These are phyloP conservation scores for Heracleum sosnowskyi DNA, from an alignment of 129 eudicot species.

Conservation along the genomic window DNA sequence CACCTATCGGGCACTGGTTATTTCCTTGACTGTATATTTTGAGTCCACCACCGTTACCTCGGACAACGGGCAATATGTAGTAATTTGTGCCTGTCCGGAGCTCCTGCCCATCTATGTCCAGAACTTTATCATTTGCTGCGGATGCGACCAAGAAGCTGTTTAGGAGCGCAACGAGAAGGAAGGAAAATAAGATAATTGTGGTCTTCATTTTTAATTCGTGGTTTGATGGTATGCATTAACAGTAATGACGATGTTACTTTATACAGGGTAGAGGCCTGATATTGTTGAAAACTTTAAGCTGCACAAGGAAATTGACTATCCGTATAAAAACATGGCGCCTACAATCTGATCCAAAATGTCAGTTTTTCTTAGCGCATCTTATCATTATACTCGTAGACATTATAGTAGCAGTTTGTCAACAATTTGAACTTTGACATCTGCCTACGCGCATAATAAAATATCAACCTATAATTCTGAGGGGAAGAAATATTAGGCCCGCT, in stretches of 20 bases:
- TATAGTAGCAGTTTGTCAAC: background rate
- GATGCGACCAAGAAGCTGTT: background rate
- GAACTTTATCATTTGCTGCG: constrained; percentile 1
- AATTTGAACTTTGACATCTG: too few relatives aligned
- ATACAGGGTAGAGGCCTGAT: background rate
- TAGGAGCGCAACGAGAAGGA: background rate
- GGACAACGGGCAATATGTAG: constrained; percentile 9
- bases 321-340: background rate
- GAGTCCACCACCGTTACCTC: constrained; percentile 13
- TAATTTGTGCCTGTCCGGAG: constrained; percentile 4
- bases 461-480: too few relatives aligned
- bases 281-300: too few relatives aligned
- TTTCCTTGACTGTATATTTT: background rate
- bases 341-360: background rate
- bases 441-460: too few relatives aligned
- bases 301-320: background rate
- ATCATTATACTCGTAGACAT: background rate
- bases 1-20: constrained; percentile 5
- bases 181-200: background rate
- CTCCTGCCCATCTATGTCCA: background rate
- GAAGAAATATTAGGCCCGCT: too few relatives aligned
- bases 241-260: too few relatives aligned
- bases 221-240: background rate
- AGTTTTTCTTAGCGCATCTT: background rate
- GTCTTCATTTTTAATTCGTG: background rate